Conservation (phyloP, 164 flowering plant genomes). For the Magnolia changhungtana region DNA sequence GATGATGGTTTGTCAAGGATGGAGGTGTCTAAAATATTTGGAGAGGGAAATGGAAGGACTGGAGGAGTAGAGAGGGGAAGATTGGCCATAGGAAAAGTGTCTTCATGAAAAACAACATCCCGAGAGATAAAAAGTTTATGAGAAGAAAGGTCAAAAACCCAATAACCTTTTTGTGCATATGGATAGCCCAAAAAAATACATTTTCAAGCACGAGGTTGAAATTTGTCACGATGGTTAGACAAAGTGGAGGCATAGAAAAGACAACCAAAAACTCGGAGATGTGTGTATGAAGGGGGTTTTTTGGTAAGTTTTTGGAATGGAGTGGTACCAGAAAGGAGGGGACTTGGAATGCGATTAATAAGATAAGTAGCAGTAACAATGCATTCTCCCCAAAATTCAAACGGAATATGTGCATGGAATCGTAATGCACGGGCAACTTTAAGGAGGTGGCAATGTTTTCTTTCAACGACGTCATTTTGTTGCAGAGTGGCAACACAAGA, state of each 20-base stretch:
- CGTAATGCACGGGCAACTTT: not conserved
- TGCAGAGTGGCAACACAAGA: not conserved
- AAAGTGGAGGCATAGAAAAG: not conserved
- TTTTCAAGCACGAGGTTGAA: not conserved
- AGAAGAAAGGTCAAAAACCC: not conserved
- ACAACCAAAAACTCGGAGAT: not conserved
- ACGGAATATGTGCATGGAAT: not conserved
- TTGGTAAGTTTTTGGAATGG: not conserved
- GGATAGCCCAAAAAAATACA: not conserved
- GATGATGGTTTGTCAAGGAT: not conserved
- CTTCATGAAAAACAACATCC: not conserved
- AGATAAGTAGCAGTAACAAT: not conserved
- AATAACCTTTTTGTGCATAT: not conserved
- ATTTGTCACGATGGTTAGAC: not conserved
- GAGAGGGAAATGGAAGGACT: not conserved
- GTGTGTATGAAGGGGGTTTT: not conserved
- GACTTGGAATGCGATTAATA: not conserved
- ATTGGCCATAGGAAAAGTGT: not conserved
- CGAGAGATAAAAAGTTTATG: not conserved
- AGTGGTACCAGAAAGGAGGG: not conserved
- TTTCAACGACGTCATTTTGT: not conserved
- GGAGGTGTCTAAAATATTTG: not conserved
- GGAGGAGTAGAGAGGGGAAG: not conserved
- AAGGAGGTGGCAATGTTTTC: not conserved
- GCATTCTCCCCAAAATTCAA: conserved; percentile 5